Evolutionary conservation across 768 basidiomycete species (phyloP).

Genomic region (Leccinum broughii): DNA sequence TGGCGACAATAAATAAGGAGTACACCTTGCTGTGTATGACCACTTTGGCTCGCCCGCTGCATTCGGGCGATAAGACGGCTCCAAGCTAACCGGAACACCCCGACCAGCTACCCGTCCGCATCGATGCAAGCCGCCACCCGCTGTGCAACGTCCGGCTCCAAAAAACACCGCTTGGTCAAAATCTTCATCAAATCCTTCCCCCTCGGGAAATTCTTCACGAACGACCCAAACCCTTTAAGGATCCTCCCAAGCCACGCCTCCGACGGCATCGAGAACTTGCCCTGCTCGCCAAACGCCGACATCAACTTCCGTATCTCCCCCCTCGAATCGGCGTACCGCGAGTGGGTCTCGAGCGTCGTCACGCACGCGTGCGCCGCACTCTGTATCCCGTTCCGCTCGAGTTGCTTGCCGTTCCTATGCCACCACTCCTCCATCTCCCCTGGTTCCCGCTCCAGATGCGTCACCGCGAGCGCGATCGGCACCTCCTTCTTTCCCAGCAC

Average conservation of each 20-base stretch:
- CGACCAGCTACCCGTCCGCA: background rate
- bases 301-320: constrained; percentile 22
- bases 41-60: no score
- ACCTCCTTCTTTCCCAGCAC: constrained; percentile 35
- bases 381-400: constrained; percentile 23
- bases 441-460: constrained; percentile 37
- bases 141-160: constrained; percentile 25
- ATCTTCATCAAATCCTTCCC: constrained; percentile 26
- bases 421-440: constrained; percentile 37
- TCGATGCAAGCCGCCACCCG: constrained; percentile 24
- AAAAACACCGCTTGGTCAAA: constrained; percentile 29
- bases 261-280: constrained; percentile 32
- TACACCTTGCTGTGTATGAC: no score
- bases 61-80: no score
- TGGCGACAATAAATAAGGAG: no score
- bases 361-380: constrained; percentile 35
- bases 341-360: constrained; percentile 26
- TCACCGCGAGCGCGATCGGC: constrained; percentile 40
- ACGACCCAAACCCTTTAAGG: constrained; percentile 23
- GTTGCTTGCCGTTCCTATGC: constrained; percentile 22
- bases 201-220: constrained; percentile 20
- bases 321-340: constrained; percentile 34
- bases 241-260: constrained; percentile 29
- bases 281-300: constrained; percentile 24
- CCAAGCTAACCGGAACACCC: no score